These are phyloP conservation scores for Fusarium fujikuroi DNA, from an alignment of 2,329 filamentous ascomycete genomes.

Conservation along the genomic window DNA sequence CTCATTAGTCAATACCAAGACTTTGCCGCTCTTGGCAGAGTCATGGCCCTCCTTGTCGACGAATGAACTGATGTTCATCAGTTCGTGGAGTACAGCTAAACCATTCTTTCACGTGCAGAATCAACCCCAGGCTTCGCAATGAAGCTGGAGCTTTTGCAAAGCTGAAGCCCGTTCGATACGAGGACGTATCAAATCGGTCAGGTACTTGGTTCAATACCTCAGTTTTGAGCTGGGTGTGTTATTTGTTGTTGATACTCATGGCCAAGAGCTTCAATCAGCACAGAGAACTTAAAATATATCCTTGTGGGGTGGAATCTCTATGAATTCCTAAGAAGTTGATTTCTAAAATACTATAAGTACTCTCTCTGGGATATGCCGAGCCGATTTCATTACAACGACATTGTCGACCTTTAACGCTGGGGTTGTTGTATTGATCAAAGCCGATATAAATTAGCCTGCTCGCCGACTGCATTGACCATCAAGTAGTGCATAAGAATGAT, in stretches of 20 bases:
- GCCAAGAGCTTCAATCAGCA: too few relatives aligned
- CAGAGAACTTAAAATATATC: too few relatives aligned
- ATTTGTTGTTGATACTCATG: too few relatives aligned
- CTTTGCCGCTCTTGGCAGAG: background rate
- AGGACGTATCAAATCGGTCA: too few relatives aligned
- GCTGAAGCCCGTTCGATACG: too few relatives aligned
- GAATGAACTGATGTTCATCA: background rate
- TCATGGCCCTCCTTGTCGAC: background rate
- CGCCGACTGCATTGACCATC: accelerated
- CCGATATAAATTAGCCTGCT: accelerated
- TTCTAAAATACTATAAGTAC: background rate
- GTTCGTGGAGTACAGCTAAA: background rate
- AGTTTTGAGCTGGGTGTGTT: too few relatives aligned
- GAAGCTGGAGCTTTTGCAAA: too few relatives aligned
- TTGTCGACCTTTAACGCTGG: background rate
- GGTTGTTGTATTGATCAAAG: background rate
- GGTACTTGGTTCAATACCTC: too few relatives aligned
- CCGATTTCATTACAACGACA: background rate
- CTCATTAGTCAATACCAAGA: background rate
- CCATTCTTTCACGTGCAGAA: background rate
- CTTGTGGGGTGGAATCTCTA: background rate
- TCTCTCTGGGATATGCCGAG: accelerated
- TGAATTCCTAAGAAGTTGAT: background rate
- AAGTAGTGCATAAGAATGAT: accelerated
- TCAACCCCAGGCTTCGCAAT: too few relatives aligned